These are phyloP conservation scores for Globisporangium polare DNA, from an alignment of 352 stramenopile genomes.

Conservation along the genomic window DNA sequence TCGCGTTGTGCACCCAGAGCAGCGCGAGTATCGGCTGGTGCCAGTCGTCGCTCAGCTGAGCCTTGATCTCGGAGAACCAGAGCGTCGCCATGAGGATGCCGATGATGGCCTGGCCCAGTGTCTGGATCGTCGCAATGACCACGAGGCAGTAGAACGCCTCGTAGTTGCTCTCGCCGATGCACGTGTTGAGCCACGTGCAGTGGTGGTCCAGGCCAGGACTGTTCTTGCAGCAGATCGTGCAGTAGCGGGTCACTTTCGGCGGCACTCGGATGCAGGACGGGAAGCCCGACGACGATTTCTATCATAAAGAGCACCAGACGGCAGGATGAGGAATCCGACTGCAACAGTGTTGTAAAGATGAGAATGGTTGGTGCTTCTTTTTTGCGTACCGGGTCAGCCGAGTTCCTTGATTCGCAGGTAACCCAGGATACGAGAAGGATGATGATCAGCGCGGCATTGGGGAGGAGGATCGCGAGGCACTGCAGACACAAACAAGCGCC, in stretches of 20 bases:
- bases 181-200: slow-evolving; percentile 87
- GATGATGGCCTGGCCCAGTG: slow-evolving; percentile 56
- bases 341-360: no score
- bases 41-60: slow-evolving; percentile 34
- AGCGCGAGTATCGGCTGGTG: slow-evolving; percentile 40
- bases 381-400: slow-evolving; percentile 37
- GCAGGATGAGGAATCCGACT: no score
- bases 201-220: slow-evolving; percentile 80
- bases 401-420: slow-evolving; percentile 63
- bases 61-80: slow-evolving; percentile 55
- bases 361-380: neutral
- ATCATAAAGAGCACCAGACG: neutral
- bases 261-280: slow-evolving; percentile 44
- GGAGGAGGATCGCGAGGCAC: slow-evolving; percentile 62
- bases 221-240: slow-evolving; percentile 80
- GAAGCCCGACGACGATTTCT: slow-evolving; percentile 32
- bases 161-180: slow-evolving; percentile 83
- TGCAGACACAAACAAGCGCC: slow-evolving; percentile 14
- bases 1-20: slow-evolving; percentile 74
- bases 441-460: slow-evolving; percentile 50
- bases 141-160: slow-evolving; percentile 82
- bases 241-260: slow-evolving; percentile 70
- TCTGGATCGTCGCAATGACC: slow-evolving; percentile 51
- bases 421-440: slow-evolving; percentile 59
- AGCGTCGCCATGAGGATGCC: slow-evolving; percentile 74